Conservation (phyloP, 169 alveolate species). For the Eimeria nieschulzi region DNA sequence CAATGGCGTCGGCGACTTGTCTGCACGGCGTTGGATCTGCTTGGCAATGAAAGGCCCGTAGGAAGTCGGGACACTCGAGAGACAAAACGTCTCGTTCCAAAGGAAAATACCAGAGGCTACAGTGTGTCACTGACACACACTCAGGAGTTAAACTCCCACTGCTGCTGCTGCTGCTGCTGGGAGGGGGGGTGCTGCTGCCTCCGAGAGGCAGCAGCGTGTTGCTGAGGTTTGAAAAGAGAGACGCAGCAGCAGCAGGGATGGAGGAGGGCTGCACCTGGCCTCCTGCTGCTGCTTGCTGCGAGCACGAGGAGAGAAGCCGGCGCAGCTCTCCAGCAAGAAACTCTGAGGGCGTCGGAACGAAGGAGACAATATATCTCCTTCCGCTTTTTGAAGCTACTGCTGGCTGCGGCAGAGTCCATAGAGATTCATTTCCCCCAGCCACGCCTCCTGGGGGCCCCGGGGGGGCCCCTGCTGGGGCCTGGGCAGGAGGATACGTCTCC, state of each 20-base stretch:
- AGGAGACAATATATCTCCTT: conserved; percentile 41
- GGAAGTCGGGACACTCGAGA: conserved; percentile 55
- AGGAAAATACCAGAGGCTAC: conserved; percentile 53
- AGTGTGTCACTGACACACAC: conserved; percentile 51
- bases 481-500: conserved; percentile 49
- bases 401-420: conserved; percentile 55
- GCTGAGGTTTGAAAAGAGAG: conserved; percentile 27
- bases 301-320: conserved; percentile 57
- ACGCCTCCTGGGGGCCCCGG: neutral
- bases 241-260: conserved; percentile 82
- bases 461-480: conserved; percentile 33
- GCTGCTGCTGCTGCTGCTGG: conserved; percentile 22
- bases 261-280: neutral
- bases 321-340: conserved; percentile 54
- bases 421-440: neutral
- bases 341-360: conserved; percentile 52
- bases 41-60: conserved; percentile 33
- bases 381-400: conserved; percentile 35
- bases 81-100: conserved; percentile 63
- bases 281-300: neutral
- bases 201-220: conserved; percentile 36
- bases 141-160: conserved; percentile 43
- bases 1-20: conserved; percentile 39
- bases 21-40: conserved; percentile 46
- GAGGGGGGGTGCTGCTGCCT: neutral